Evolutionary conservation across 2,329 filamentous ascomycete species (phyloP), one percentile per base, ranked within the genome.

Genomic region (Thielaviopsis punctulata): DNA sequence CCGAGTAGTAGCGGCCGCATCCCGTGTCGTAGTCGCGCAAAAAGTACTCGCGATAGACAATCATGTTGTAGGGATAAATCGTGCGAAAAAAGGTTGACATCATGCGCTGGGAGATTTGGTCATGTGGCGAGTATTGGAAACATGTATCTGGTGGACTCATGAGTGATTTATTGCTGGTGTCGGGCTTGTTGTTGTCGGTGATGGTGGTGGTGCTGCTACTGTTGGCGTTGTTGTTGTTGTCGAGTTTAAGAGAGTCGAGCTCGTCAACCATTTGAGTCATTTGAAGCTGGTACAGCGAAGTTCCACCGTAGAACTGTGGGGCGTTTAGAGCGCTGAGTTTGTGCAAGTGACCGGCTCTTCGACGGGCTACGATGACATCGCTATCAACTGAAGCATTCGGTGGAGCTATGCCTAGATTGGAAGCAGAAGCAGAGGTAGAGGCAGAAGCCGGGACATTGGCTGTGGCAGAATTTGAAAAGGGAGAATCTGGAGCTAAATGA

Each of bases 31-130:
- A 74, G 56, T 73, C 71, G 25, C 71, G 61, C 9, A 74, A 59
- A 54, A 74, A 74, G 55, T 68, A 73, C 56, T 73, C 71, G 25
- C 71, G 65, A 54, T 74, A 73, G 1, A 74, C 62, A 52, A 69
- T 66, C 69, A 73, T 72, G 57, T 69, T 65, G 55, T 71, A 72
- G 33, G 69, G 66, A 49, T 73, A 74, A 21, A 71, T 66, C 36
- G 68, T 61, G 51, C 67, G 65, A 59, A 74, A 74, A 56, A 73
- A 74, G 3, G 62, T 63, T 1, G 69, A 67, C 69, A 73, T 72
- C 47, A 72, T 62, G 18, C 62, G 59, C 52, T 67, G 69, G 12
- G 67, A 71, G 15, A 64, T 66, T 21, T 70, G 65, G 49, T 71
- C 68, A 23, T 69, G 65, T 3, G 69, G 68, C n/a, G 64, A 63